phyloP scores from a whole-genome alignment of 2,329 filamentous ascomycete species.

The Lasiodiplodia theobromae region DNA sequence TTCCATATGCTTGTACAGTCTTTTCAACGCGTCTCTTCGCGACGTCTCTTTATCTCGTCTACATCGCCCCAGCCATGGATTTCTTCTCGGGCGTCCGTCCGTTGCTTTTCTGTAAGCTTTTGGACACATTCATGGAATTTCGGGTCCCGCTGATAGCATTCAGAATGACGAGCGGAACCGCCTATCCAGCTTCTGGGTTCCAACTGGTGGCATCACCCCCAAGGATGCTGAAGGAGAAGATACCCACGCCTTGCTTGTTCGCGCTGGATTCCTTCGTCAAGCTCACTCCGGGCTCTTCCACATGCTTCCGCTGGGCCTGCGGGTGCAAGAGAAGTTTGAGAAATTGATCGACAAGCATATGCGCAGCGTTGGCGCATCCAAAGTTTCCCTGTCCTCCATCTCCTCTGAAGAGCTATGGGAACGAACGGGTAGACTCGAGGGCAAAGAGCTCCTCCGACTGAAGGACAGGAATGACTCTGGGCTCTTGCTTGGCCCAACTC shows the following conservation, averaged over 20 bases:
- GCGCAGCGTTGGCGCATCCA: slow-evolving; percentile 76
- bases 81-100: not conserved
- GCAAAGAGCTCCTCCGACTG: slow-evolving; percentile 85
- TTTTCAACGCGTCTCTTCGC: slow-evolving; percentile 20
- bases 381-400: slow-evolving; percentile 81
- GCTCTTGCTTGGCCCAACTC: slow-evolving; percentile 86
- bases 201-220: slow-evolving; percentile 71
- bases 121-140: not conserved
- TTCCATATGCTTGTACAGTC: slow-evolving; percentile 27
- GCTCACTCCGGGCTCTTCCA: slow-evolving; percentile 92
- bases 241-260: slow-evolving; percentile 53
- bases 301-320: slow-evolving; percentile 82
- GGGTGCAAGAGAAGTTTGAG: slow-evolving; percentile 90
- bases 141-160: not conserved
- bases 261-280: slow-evolving; percentile 58
- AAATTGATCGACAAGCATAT: slow-evolving; percentile 88
- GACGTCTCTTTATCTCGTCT: slow-evolving; percentile 11
- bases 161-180: slow-evolving; percentile 61
- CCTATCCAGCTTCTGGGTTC: slow-evolving; percentile 80
- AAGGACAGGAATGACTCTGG: slow-evolving; percentile 76
- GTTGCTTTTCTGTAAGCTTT: not conserved
- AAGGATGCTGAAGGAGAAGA: slow-evolving; percentile 57
- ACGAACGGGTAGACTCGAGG: slow-evolving; percentile 79
- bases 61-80: not conserved
- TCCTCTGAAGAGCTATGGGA: slow-evolving; percentile 86